Conservation (phyloP, 2,329 filamentous ascomycete genomes). For the Pseudogymnoascus sp. region DNA sequence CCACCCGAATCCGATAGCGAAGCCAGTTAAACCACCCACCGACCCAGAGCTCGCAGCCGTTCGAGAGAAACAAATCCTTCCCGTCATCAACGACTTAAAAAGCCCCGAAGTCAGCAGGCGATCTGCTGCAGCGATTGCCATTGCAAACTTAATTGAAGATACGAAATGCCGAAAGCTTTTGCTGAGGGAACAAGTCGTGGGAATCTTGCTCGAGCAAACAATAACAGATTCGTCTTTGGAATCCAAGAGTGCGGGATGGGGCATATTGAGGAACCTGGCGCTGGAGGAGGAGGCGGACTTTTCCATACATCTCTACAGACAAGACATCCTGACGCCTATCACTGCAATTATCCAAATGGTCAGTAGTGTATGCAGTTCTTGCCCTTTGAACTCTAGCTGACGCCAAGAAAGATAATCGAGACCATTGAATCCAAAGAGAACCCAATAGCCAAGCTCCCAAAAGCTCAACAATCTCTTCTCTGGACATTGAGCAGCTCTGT, state of each 20-base stretch:
- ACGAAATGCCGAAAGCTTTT: slow-evolving; percentile 55
- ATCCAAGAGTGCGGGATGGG: slow-evolving; percentile 59
- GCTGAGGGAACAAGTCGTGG: slow-evolving; percentile 57
- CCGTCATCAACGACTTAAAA: slow-evolving; percentile 52
- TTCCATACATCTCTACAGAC: slow-evolving; percentile 54
- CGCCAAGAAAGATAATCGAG: slow-evolving; percentile 22
- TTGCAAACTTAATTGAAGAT: slow-evolving; percentile 56
- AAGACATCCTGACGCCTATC: slow-evolving; percentile 53
- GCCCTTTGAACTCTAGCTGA: slow-evolving; percentile 9
- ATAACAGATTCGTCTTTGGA: slow-evolving; percentile 55
- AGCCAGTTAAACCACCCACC: slow-evolving; percentile 50
- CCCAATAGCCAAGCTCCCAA: slow-evolving; percentile 40
- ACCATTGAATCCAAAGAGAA: slow-evolving; percentile 28
- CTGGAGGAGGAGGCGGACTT: slow-evolving; percentile 60
- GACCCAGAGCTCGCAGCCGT: slow-evolving; percentile 57
- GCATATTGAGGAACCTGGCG: slow-evolving; percentile 52
- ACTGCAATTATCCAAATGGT: slow-evolving; percentile 48
- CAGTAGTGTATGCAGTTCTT: slow-evolving; percentile 20
- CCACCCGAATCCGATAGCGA: slow-evolving; percentile 48
- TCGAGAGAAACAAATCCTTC: slow-evolving; percentile 54
- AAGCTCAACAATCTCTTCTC: slow-evolving; percentile 44
- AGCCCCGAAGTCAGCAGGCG: slow-evolving; percentile 52
- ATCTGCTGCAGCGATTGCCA: slow-evolving; percentile 49
- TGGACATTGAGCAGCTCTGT: slow-evolving; percentile 49
- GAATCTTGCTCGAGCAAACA: slow-evolving; percentile 54